Percentiles rank a stretch among this genome's conserved stretches.
Evolutionary conservation across 108 stramenopile species (phyloP).

Genomic region (Nitzschia sp.): DNA sequence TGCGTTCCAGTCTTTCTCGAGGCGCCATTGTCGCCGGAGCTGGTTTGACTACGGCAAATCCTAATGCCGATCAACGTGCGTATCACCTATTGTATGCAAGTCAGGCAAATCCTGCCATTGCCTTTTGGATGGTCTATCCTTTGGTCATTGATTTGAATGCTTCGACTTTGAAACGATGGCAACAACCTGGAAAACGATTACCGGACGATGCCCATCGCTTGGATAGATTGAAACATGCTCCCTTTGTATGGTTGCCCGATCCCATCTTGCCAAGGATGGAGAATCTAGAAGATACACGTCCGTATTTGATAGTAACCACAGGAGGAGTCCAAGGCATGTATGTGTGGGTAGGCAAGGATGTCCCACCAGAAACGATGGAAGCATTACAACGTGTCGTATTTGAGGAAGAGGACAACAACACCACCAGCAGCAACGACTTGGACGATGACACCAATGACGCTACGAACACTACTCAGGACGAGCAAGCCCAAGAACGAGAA

Average conservation of each 20-base stretch:
- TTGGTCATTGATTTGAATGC: slow-evolving; percentile 14
- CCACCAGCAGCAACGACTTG: not conserved
- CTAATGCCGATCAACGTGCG: slow-evolving; percentile 79
- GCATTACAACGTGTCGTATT: not conserved
- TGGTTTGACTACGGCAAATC: slow-evolving; percentile 40
- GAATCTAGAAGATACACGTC: slow-evolving; percentile 11
- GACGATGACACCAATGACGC: not conserved
- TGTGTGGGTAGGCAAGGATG: slow-evolving; percentile 14
- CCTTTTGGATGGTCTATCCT: slow-evolving; percentile 51
- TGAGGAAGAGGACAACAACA: not conserved
- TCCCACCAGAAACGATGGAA: not conserved
- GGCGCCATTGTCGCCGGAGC: not conserved
- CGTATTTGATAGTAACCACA: slow-evolving; percentile 30
- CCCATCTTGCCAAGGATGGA: slow-evolving; percentile 15
- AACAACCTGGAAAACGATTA: not conserved
- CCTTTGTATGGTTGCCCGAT: slow-evolving; percentile 17
- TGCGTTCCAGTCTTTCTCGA: slow-evolving; percentile 47
- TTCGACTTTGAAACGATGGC: not conserved
- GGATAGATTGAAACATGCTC: slow-evolving; percentile 21
- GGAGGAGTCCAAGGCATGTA: slow-evolving; percentile 18
- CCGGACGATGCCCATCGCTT: slow-evolving; percentile 14
- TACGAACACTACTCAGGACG: not conserved
- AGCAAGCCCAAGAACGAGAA: not conserved
- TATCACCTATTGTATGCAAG: slow-evolving; percentile 54
- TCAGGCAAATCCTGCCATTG: slow-evolving; percentile 47